Evolutionary conservation across 2,329 filamentous ascomycete genomes (phyloP).

Genomic region (Mycosphaerelloides madeirae): DNA sequence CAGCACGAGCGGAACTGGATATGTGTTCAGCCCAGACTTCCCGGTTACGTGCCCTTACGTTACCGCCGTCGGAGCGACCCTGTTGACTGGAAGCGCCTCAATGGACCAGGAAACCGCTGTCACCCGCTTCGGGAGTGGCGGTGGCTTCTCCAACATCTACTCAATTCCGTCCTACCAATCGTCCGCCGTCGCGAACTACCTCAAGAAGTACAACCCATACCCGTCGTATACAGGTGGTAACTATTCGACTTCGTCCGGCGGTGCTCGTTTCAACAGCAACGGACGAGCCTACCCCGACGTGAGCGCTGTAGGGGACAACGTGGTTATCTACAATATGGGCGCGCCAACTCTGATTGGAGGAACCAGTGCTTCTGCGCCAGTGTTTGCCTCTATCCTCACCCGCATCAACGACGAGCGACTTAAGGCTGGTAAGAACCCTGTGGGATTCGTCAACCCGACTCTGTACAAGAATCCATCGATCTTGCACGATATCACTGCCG

Average conservation of each 20-base stretch:
- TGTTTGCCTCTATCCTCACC: slow-evolving; percentile 24
- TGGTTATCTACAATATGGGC: slow-evolving; percentile 20
- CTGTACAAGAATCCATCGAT: slow-evolving; percentile 37
- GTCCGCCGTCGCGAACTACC: slow-evolving; percentile 36
- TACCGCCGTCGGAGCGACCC: slow-evolving; percentile 42
- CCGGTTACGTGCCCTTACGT: slow-evolving; percentile 33
- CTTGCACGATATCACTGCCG: slow-evolving; percentile 36
- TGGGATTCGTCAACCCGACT: slow-evolving; percentile 30
- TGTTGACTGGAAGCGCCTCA: slow-evolving; percentile 32
- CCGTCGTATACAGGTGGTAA: slow-evolving; percentile 42
- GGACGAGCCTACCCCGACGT: slow-evolving; percentile 42
- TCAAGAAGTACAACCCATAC: slow-evolving; percentile 25
- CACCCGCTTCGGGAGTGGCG: slow-evolving; percentile 40
- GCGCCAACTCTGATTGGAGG: slow-evolving; percentile 23
- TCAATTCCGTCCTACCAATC: slow-evolving; percentile 35
- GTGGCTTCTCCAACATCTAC: slow-evolving; percentile 37
- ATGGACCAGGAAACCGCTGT: slow-evolving; percentile 37
- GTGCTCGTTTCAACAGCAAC: slow-evolving; percentile 29
- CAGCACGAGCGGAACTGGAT: slow-evolving; percentile 15
- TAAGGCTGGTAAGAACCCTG: slow-evolving; percentile 22
- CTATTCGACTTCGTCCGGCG: slow-evolving; percentile 44
- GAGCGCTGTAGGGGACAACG: slow-evolving; percentile 27
- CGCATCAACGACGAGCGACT: slow-evolving; percentile 29
- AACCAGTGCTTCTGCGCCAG: slow-evolving; percentile 25
- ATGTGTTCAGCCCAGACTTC: slow-evolving; percentile 41